Base-by-base conservation (phyloP, 1,139 yeast species). In the Pichia sp. region DNA sequence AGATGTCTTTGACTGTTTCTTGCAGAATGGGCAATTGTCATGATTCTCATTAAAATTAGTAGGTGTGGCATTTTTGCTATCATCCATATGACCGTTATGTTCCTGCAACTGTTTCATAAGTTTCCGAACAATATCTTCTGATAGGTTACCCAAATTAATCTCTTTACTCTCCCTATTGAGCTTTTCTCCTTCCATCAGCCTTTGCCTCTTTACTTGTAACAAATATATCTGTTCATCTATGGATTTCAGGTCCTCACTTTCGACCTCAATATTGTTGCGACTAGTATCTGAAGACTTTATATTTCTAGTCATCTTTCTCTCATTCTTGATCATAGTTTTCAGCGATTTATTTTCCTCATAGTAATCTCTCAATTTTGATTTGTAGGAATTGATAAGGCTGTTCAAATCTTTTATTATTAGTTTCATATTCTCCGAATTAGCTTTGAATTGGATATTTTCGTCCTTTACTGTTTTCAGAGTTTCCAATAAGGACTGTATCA, bases 401-500 rank as follows among this genome's bases (percentile, higher is more conserved):
- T 51, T 57, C 19, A 57, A 47, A 38, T 58, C 59, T 32, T 54
- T 50, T 2, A 59, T 54, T 6, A 52, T 54, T 3, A 36, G 29
- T 23, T 54, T 58, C 40, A 51, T 31, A 10, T 46, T 54, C 15
- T 32, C 23, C 6, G 47, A 8, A 16, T 52, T 47, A 4, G 7
- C 23, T 15, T 55, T 54, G 31, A 63, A 53, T 13, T 40, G 47
- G 10, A 31, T 13, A 43, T 62, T 61, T 30, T 59, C 59, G 5
- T 34, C n/a, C 48, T 58, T 60, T 13, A 57, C 43, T 2, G 52
- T 54, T 32, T 59, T 58, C 47, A 61, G 51, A 36, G 63, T 62
- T 31, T 58, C 58, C 7, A 62, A 56, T 31, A 64, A 51, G n/a
- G 59, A 54, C 38, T 55, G 55, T 31, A 65, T 59, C 57, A 64